phyloP scores from a whole-genome alignment of 202 grass and related monocot species.

The Digitaria exilis region DNA sequence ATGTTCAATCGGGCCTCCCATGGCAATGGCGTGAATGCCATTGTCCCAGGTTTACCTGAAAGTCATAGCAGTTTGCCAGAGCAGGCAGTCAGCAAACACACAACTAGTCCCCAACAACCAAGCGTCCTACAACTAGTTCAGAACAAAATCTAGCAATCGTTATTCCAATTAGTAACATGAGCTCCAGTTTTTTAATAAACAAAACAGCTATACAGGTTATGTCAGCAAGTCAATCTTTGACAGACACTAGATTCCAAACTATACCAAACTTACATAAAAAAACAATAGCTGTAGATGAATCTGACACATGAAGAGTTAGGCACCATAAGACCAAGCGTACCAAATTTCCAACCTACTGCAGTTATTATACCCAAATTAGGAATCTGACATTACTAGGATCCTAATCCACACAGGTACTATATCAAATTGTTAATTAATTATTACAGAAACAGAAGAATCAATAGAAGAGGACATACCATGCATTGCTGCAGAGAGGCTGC shows the following conservation, averaged over 20 bases:
- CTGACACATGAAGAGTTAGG: no score
- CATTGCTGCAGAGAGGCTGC: constrained; percentile 76
- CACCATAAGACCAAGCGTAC: neutral
- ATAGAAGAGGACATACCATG: constrained; percentile 60
- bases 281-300: neutral
- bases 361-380: neutral
- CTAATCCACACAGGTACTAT: neutral
- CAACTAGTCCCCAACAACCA: neutral
- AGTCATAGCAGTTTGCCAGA: constrained; percentile 23
- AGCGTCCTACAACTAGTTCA: neutral
- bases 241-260: neutral
- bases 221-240: constrained; percentile 23
- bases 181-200: neutral
- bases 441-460: neutral
- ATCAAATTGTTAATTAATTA: neutral
- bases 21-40: constrained; percentile 57
- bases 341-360: neutral
- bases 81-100: neutral
- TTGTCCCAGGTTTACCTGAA: constrained; percentile 72
- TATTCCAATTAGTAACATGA: neutral
- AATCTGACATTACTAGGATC: neutral
- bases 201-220: neutral
- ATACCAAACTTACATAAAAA: neutral
- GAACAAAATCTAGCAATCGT: constrained; percentile 10
- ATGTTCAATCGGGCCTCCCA: constrained; percentile 81